These are phyloP conservation scores for Serendipita indica DNA, from an alignment of 768 basidiomycete species.

Conservation along the genomic window DNA sequence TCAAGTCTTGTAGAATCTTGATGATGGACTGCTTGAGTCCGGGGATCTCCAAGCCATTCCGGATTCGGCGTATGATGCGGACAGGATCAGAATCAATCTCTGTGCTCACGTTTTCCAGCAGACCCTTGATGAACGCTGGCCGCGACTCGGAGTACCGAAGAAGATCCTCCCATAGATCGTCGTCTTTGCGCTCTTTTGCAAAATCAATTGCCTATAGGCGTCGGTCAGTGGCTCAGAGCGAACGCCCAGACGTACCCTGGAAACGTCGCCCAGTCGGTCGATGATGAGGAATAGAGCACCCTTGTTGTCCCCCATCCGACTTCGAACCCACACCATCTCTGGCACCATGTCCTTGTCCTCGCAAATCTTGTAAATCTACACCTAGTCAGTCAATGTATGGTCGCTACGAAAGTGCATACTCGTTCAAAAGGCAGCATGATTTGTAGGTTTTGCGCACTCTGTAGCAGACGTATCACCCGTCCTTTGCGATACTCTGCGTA, in stretches of 20 bases:
- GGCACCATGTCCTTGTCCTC: conserved; percentile 72
- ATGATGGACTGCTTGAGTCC: conserved; percentile 88
- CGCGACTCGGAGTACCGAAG: conserved; percentile 87
- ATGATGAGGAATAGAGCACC: conserved; percentile 88
- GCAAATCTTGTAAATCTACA: conserved; percentile 74
- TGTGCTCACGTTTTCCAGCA: conserved; percentile 78
- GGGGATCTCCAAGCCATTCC: conserved; percentile 91
- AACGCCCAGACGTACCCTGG: conserved; percentile 39
- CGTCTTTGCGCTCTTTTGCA: conserved; percentile 90
- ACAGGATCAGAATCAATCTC: conserved; percentile 97
- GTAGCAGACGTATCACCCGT: conserved; percentile 74
- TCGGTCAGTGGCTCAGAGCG: background rate
- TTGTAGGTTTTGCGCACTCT: conserved; percentile 82
- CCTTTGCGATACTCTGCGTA: conserved; percentile 76
- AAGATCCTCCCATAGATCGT: conserved; percentile 96
- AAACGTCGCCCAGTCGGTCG: conserved; percentile 83
- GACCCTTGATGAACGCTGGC: conserved; percentile 87
- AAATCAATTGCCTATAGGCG: conserved; percentile 82
- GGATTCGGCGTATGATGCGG: conserved; percentile 83
- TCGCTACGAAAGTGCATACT: conserved; percentile 33
- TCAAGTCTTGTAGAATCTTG: conserved; percentile 94
- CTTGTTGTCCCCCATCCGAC: conserved; percentile 96
- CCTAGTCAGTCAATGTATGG: background rate
- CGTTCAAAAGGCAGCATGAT: conserved; percentile 16
- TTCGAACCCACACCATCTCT: conserved; percentile 95